Conservation (phyloP, 2,329 filamentous ascomycete genomes). For the Diplocarpon rosae region DNA sequence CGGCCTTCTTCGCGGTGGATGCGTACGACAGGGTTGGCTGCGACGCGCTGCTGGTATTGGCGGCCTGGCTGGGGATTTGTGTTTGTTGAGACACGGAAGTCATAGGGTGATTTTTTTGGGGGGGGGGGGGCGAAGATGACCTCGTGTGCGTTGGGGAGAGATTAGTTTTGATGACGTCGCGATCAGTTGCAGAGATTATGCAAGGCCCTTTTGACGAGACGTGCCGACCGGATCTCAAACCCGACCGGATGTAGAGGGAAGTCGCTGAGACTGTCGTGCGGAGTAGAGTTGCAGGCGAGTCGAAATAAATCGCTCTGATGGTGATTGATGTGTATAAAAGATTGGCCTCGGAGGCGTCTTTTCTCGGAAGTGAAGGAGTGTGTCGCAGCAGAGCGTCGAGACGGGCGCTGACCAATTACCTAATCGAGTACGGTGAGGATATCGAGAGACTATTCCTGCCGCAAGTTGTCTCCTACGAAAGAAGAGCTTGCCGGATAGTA, state of each 20-base stretch:
- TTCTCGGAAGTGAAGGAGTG: constrained; percentile 16
- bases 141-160: constrained; percentile 14
- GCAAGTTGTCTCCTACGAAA: constrained; percentile 25
- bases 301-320: constrained; percentile 26
- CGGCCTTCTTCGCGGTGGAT: constrained; percentile 55
- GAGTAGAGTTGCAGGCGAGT: constrained; percentile 18
- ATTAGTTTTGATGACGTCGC: constrained; percentile 24
- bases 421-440: constrained; percentile 13
- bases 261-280: constrained; percentile 9
- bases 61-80: constrained; percentile 35
- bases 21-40: constrained; percentile 51
- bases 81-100: constrained; percentile 28
- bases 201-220: not conserved
- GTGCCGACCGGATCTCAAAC: not conserved
- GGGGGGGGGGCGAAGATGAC: too few relatives aligned
- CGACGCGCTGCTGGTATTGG: constrained; percentile 42
- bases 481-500: constrained; percentile 21
- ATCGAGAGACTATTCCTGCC: constrained; percentile 20
- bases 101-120: constrained; percentile 24
- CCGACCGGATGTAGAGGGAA: constrained; percentile 17
- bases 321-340: constrained; percentile 6
- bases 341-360: constrained; percentile 16
- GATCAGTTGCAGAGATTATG: constrained; percentile 8
- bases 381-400: constrained; percentile 15
- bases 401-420: constrained; percentile 10